Percentiles rank a stretch among this genome's conserved stretches.
Conservation (phyloP, 768 basidiomycete species). For the Lentinula raphanica region DNA sequence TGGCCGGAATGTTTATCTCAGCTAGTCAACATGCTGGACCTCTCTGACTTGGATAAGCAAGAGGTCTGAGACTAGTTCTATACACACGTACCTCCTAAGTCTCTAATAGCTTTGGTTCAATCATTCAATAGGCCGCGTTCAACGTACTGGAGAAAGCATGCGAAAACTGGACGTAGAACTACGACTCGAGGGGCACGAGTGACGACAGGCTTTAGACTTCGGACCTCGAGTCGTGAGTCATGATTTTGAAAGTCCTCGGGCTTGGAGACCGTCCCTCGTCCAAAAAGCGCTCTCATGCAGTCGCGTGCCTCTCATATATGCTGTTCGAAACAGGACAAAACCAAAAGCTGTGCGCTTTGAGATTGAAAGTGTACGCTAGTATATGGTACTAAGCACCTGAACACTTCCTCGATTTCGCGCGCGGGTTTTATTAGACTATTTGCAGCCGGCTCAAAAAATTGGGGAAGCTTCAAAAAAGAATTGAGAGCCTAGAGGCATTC, state of each 20-base stretch:
- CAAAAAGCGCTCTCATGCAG: slow-evolving; percentile 90
- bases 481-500: no score
- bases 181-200: slow-evolving; percentile 85
- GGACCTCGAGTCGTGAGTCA: no score
- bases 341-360: no score
- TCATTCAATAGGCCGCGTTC: slow-evolving; percentile 67
- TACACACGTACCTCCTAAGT: slow-evolving; percentile 10
- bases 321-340: slow-evolving; percentile 83
- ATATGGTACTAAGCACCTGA: no score
- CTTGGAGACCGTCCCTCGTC: slow-evolving; percentile 80
- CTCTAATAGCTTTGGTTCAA: slow-evolving; percentile 9
- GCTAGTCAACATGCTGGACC: slow-evolving; percentile 76
- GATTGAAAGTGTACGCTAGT: no score
- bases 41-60: slow-evolving; percentile 67
- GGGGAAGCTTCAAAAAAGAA: no score
- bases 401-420: no score
- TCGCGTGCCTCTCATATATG: slow-evolving; percentile 91
- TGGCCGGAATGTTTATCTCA: slow-evolving; percentile 95
- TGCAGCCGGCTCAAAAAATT: no score
- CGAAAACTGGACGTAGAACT: slow-evolving; percentile 92
- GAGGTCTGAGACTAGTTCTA: no score
- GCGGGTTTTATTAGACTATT: no score
- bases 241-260: slow-evolving; percentile 92
- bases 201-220: slow-evolving; percentile 90
- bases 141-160: slow-evolving; percentile 92